Conservation (phyloP, 148 eudicot genomes). For the Oxyria digyna region DNA sequence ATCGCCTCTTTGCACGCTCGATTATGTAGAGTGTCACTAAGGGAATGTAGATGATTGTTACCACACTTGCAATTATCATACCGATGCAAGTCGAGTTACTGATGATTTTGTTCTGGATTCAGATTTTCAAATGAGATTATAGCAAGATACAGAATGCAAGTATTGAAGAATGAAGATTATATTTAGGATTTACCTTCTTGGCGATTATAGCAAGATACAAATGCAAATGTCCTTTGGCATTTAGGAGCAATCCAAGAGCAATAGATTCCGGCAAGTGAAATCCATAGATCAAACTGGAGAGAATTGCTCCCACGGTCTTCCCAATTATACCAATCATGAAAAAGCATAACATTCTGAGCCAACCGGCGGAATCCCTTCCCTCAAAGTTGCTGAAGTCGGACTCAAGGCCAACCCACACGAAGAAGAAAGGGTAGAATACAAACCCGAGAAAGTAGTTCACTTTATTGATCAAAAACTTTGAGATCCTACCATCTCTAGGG, state of each 20-base stretch:
- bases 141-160: no score
- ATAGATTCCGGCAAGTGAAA: constrained; percentile 71
- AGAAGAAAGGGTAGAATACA: constrained; percentile 58
- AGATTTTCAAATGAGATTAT: background rate
- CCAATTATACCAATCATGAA: constrained; percentile 46
- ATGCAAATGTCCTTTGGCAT: constrained; percentile 82
- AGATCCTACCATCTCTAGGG: constrained; percentile 82
- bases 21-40: constrained; percentile 53
- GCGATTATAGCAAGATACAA: constrained; percentile 61
- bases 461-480: constrained; percentile 49
- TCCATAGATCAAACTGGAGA: constrained; percentile 54
- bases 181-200: constrained; percentile 26
- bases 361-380: constrained; percentile 15
- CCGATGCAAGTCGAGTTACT: constrained; percentile 48
- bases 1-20: constrained; percentile 49
- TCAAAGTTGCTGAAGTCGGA: constrained; percentile 33
- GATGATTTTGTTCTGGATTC: constrained; percentile 40
- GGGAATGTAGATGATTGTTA: constrained; percentile 63
- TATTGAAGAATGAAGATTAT: background rate
- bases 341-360: constrained; percentile 39
- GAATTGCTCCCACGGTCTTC: constrained; percentile 53
- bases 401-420: constrained; percentile 71
- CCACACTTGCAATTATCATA: constrained; percentile 42
- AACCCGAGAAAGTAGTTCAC: constrained; percentile 54
- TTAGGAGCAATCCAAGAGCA: constrained; percentile 64